Evolutionary conservation across 1,284 basidiomycete species (phyloP).

Genomic region (Cutaneotrichosporon cavernicola): DNA sequence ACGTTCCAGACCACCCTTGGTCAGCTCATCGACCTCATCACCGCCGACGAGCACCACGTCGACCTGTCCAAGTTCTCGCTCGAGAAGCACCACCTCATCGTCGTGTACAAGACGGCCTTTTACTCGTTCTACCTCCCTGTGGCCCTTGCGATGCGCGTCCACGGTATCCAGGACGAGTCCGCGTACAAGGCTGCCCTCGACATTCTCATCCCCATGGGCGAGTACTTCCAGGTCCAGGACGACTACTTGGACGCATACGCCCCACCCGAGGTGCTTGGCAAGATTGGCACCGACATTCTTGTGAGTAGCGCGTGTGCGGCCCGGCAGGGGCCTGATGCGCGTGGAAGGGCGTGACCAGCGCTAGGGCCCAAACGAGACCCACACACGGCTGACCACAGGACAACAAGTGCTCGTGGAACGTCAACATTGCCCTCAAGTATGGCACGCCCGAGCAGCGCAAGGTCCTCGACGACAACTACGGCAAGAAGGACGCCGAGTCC

Average conservation of each 20-base stretch:
- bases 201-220: slow-evolving; percentile 89
- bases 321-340: neutral
- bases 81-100: slow-evolving; percentile 85
- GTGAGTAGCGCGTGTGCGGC: neutral
- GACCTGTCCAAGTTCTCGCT: slow-evolving; percentile 84
- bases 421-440: slow-evolving; percentile 79
- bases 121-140: slow-evolving; percentile 99
- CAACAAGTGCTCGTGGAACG: slow-evolving; percentile 98
- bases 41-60: slow-evolving; percentile 84
- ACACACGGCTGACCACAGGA: slow-evolving; percentile 55
- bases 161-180: slow-evolving; percentile 65
- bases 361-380: neutral
- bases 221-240: slow-evolving; percentile 99
- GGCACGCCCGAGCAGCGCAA: slow-evolving; percentile 64
- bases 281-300: slow-evolving; percentile 95
- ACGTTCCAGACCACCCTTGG: slow-evolving; percentile 95
- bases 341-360: neutral
- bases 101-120: slow-evolving; percentile 96
- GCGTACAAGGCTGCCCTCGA: slow-evolving; percentile 77
- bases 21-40: slow-evolving; percentile 92
- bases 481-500: slow-evolving; percentile 68
- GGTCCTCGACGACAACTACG: slow-evolving; percentile 75
- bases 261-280: slow-evolving; percentile 88
- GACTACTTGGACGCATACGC: slow-evolving; percentile 95
- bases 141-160: slow-evolving; percentile 81